Conservation (phyloP, 768 basidiomycete species). For the Auriscalpium vulgare region DNA sequence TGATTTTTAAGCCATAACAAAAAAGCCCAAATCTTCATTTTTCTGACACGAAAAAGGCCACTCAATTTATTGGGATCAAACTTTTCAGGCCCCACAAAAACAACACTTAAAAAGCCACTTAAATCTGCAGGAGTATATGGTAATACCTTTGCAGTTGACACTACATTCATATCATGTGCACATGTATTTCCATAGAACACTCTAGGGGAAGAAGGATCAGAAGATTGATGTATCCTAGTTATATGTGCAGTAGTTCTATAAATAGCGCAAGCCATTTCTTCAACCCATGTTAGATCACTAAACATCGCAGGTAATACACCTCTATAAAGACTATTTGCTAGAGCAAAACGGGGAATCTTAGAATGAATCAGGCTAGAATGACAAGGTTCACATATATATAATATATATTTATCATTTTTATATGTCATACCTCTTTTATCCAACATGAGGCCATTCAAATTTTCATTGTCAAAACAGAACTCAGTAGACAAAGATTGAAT, state of each 20-base stretch:
- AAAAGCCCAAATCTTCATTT: slow-evolving; percentile 20
- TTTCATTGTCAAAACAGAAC: not conserved
- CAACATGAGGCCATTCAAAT: not conserved
- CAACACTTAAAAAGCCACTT: slow-evolving; percentile 18
- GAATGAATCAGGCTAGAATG: not conserved
- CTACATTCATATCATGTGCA: slow-evolving; percentile 26
- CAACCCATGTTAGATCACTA: slow-evolving; percentile 11
- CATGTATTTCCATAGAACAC: slow-evolving; percentile 29
- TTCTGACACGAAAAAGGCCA: slow-evolving; percentile 18
- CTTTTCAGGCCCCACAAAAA: slow-evolving; percentile 24
- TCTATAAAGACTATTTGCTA: not conserved
- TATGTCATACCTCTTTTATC: not conserved
- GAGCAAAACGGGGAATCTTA: not conserved
- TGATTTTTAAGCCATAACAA: slow-evolving; percentile 18
- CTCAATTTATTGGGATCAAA: slow-evolving; percentile 10
- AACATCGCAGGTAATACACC: slow-evolving; percentile 17
- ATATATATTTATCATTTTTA: not conserved
- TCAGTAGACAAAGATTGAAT: not conserved
- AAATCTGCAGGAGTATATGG: slow-evolving; percentile 22
- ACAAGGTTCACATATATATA: not conserved
- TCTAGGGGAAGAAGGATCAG: slow-evolving; percentile 15
- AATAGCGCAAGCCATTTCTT: slow-evolving; percentile 14
- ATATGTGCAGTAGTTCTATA: slow-evolving; percentile 23
- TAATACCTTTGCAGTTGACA: slow-evolving; percentile 21
- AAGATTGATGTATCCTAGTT: slow-evolving; percentile 19